Conservation (phyloP, 208 protist species). For the Trypanosoma congolense region DNA sequence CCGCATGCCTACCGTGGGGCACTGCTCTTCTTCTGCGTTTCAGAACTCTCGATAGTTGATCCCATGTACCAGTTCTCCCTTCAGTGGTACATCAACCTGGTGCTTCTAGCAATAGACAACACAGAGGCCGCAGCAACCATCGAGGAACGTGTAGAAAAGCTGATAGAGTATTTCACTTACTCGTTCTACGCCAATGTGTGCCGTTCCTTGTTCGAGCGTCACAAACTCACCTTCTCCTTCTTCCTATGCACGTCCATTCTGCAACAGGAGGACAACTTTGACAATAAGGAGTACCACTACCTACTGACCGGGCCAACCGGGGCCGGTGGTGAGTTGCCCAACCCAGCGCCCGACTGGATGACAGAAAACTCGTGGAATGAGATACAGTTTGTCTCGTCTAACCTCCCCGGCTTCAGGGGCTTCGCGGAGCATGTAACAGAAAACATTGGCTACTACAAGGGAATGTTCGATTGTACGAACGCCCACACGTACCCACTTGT, state of each 20-base stretch:
- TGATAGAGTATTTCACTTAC: conserved; percentile 96
- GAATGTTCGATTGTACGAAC: conserved; percentile 90
- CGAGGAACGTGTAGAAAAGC: conserved; percentile 73
- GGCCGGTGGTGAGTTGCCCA: conserved; percentile 42
- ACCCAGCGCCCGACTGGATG: conserved; percentile 92
- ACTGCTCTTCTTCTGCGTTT: conserved; percentile 96
- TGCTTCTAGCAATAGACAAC: conserved; percentile 86
- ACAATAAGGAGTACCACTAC: conserved; percentile 89
- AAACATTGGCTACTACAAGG: conserved; percentile 79
- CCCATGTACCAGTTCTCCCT: conserved; percentile 98
- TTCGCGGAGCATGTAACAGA: conserved; percentile 84
- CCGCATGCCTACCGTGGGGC: conserved; percentile 93
- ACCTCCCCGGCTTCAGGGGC: conserved; percentile 71
- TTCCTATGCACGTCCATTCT: conserved; percentile 90
- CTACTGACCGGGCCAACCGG: conserved; percentile 87
- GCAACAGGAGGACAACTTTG: conserved; percentile 64
- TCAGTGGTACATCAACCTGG: conserved; percentile 97
- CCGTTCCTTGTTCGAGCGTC: conserved; percentile 97
- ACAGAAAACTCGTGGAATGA: conserved; percentile 92
- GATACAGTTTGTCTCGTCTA: conserved; percentile 78
- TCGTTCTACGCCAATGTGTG: conserved; percentile 97
- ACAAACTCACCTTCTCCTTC: conserved; percentile 98
- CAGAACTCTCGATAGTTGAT: conserved; percentile 91
- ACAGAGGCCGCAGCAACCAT: conserved; percentile 59
- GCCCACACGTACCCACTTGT: conserved; percentile 82